These are phyloP conservation scores for Venturiaceae sp. DNA, from an alignment of 2,329 filamentous ascomycete genomes.

Conservation along the genomic window DNA sequence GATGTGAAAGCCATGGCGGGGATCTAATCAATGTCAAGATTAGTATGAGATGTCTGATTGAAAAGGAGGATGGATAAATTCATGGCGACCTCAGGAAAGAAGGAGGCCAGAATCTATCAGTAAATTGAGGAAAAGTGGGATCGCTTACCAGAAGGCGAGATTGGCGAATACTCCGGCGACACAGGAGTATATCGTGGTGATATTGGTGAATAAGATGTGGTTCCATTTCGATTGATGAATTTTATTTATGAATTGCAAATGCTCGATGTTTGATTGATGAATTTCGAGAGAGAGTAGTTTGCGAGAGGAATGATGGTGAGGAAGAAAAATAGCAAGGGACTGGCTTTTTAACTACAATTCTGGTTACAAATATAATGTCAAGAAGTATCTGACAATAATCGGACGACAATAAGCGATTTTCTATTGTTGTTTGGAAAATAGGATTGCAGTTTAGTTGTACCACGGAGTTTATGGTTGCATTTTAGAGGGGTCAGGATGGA, in stretches of 20 bases:
- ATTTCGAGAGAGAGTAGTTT: neutral
- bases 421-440: neutral
- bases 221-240: neutral
- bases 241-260: neutral
- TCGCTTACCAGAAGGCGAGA: neutral
- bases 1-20: too few species aligned
- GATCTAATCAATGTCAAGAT: too few species aligned
- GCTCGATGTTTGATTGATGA: neutral
- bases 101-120: too few species aligned
- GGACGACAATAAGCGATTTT: neutral
- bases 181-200: neutral
- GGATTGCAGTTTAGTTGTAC: neutral
- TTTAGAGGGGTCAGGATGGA: neutral
- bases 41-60: too few species aligned
- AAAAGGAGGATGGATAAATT: too few species aligned
- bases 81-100: too few species aligned
- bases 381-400: neutral
- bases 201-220: neutral
- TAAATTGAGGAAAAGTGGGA: neutral
- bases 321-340: neutral
- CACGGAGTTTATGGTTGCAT: neutral
- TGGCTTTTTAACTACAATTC: neutral
- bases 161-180: neutral
- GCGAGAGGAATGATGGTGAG: neutral
- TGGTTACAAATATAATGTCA: neutral